phyloP scores from a whole-genome alignment of 106 monocot species.

The Amphibolis antarctica region DNA sequence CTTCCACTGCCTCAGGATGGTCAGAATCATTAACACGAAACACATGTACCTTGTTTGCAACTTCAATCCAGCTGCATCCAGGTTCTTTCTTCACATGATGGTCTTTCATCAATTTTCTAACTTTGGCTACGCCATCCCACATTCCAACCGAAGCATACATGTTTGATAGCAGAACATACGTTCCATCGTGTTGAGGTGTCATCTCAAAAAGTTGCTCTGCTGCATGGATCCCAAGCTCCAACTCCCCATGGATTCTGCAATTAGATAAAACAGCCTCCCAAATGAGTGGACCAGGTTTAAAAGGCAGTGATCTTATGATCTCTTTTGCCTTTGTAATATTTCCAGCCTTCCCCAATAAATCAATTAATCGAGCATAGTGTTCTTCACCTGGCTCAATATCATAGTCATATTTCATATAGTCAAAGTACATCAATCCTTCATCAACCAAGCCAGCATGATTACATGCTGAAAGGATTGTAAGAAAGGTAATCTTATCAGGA shows the following conservation, averaged over 20 bases:
- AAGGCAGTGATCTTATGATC: conserved; percentile 63
- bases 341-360: conserved; percentile 72
- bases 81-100: conserved; percentile 27
- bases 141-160: conserved; percentile 57
- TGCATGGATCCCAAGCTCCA: conserved; percentile 55
- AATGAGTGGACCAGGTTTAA: conserved; percentile 48
- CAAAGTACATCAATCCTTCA: conserved; percentile 69
- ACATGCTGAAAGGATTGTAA: conserved; percentile 69
- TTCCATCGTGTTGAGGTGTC: conserved; percentile 63
- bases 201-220: conserved; percentile 64
- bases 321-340: conserved; percentile 41
- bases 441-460: conserved; percentile 78
- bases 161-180: conserved; percentile 71
- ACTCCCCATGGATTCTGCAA: conserved; percentile 51
- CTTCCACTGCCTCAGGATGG: conserved; percentile 11
- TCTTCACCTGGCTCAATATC: conserved; percentile 74
- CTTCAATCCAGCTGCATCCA: conserved; percentile 29
- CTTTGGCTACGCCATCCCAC: conserved; percentile 66
- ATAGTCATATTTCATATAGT: conserved; percentile 59
- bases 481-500: conserved; percentile 20
- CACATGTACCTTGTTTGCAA: conserved; percentile 17
- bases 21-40: conserved; percentile 15
- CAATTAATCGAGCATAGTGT: conserved; percentile 74
- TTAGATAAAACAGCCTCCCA: conserved; percentile 84
- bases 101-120: conserved; percentile 74